Evolutionary conservation across 192 early-diverging fungal species (phyloP), one percentile per base, ranked within the genome.

Genomic region (Polychytrium aggregatum): DNA sequence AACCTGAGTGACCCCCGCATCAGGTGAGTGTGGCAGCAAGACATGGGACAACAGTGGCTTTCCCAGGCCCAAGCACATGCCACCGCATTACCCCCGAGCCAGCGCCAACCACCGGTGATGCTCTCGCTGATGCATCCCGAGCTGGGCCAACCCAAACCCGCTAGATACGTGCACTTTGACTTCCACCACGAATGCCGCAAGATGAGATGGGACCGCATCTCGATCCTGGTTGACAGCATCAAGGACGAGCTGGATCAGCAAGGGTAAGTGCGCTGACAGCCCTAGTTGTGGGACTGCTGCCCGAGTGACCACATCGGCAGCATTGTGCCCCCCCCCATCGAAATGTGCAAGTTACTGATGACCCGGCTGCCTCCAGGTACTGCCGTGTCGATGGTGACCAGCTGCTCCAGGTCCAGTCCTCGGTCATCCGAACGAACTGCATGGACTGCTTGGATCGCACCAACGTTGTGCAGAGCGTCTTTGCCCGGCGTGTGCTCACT

Each of bases 371-470:
- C 2, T 38, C 1, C 57, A 82, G 82, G 22, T 87, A 79, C 53
- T 80, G 70, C 37, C 53, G 71, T 38, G 41, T 54, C 14, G 63
- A 81, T 33, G 48, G 57, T 1, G 51, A 63, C 16, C 53, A 57
- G 38, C 55, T 52, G 34, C 52, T 74, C 20, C 28, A 48, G 6
- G 55, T 62, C 27, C 56, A 48, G 31, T 93, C 63, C 3, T 89
- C 87, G 8, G 84, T 95, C 13, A 69, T 92, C 29, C 84, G 97
- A 41, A 84, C 92, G 1, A 99, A 99, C 63, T 99, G 97, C 65
- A 95, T 99, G 85, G 97, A 99, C 67, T 99, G 97, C 61, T 66
- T 99, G 30, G 97, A 99, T 59, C 83, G 97, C 53, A 99, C 97
- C 26, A 99, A 99, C 57, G 94, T 99, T 21, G 92, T 97, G 17